Base-by-base conservation (phyloP, 352 stramenopile species). In the Aphanomyces astaci region DNA sequence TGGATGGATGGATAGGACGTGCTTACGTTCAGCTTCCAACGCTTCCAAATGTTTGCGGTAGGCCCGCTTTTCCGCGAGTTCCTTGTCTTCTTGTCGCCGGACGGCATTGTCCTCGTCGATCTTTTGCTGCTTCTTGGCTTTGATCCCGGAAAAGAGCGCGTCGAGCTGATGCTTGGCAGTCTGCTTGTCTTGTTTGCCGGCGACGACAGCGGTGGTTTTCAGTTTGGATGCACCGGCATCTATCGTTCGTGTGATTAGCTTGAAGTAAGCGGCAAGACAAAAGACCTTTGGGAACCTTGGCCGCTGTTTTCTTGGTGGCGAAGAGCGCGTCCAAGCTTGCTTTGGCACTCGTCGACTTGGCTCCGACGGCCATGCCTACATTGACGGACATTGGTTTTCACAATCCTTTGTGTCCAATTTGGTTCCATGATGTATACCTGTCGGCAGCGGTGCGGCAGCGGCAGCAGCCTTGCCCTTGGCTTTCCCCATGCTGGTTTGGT, bases 21-120 rank as follows among this genome's bases (percentile, higher is more conserved):
- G 81, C 82, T 54, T 72, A 94, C 86, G 90, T 68, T 92, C 77
- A 25, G 81, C 80, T 67, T 94, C 84, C 9, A 92, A 76, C 72
- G 81, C 78, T 67, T 92, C 90, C 69, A 94, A 90, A 72, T 92
- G 80, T 56, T 90, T 68, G 32, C 62, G 62, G 62, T 68, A 68
- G 5, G 62, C 62, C 7, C n/a, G 43, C 28, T 62, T 68, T 33
- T 68, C 62, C 19, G 62, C 62, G 43, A 15, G 43, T 39, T 68
- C 62, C 13, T 59, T 24, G 22, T 36, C 62, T 11, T 46, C 28
- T 28, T 52, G 62, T 17, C 49, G 25, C 24, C 28, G 76, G 15
- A 91, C 75, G 43, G 91, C 74, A 4, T 67, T 75, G 73, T 87
- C 74, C 55, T 86, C 85, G 64, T 86, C 82, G 15, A 53, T 9